Evolutionary conservation across 768 basidiomycete genomes (phyloP).

Genomic region (Imleria badia): DNA sequence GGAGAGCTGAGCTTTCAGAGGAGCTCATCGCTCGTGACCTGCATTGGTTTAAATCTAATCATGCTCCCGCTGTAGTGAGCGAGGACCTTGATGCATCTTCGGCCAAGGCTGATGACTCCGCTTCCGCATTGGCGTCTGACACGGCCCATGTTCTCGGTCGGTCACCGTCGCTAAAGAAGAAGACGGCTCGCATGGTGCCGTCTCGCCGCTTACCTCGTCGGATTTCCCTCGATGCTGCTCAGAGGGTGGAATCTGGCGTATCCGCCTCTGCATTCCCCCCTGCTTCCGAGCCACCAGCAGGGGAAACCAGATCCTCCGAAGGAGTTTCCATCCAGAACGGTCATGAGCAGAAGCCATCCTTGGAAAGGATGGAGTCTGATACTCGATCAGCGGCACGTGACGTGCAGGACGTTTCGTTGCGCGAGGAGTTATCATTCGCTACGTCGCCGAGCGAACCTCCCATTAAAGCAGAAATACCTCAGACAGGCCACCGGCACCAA

Average conservation of each 20-base stretch:
- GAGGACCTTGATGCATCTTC: neutral
- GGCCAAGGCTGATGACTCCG: neutral
- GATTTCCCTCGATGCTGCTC: neutral
- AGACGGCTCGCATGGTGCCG: conserved; percentile 28
- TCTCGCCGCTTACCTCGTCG: conserved; percentile 23
- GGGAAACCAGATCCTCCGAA: neutral
- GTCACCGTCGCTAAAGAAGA: conserved; percentile 13
- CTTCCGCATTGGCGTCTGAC: neutral
- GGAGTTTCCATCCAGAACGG: neutral
- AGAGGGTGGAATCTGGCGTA: neutral
- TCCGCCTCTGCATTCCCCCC: neutral
- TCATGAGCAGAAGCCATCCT: neutral
- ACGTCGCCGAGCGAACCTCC: neutral
- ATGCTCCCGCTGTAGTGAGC: neutral
- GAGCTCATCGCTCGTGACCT: conserved; percentile 30
- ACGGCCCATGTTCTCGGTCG: neutral
- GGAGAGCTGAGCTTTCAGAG: conserved; percentile 22
- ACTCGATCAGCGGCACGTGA: neutral
- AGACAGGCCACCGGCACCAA: neutral
- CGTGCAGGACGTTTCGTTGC: neutral
- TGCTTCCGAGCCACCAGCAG: neutral
- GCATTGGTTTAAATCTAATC: conserved; percentile 29
- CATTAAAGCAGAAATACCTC: neutral
- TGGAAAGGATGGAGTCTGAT: neutral
- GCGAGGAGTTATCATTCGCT: neutral